phyloP scores from a whole-genome alignment of 306 rosid genomes.

The Mimosa pudica region DNA sequence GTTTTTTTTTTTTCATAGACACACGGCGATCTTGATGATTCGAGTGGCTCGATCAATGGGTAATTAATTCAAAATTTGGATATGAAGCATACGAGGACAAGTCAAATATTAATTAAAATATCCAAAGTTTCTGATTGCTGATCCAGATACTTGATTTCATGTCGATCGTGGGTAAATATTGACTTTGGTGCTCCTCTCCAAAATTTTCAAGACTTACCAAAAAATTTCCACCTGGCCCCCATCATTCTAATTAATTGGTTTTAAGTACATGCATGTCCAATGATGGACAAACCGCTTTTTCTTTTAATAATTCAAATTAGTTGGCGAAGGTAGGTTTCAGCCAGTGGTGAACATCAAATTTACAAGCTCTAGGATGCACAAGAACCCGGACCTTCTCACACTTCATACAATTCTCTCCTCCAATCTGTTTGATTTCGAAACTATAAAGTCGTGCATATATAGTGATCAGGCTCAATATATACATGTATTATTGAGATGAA shows the following conservation, averaged over 20 bases:
- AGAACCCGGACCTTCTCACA: background rate
- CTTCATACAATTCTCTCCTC: background rate
- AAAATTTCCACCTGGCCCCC: background rate
- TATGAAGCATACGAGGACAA: background rate
- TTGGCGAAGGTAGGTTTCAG: background rate
- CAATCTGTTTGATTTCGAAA: background rate
- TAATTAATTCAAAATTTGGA: background rate
- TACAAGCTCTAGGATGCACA: background rate
- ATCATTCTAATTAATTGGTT: background rate
- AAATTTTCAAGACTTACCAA: background rate
- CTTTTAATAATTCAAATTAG: background rate
- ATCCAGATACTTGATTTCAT: conserved; percentile 7
- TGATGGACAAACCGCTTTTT: conserved; percentile 1
- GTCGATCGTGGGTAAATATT: conserved; percentile 11
- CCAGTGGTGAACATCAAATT: background rate
- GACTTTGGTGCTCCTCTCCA: conserved; percentile 37
- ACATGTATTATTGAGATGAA: background rate
- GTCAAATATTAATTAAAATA: background rate
- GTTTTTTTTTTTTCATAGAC: background rate
- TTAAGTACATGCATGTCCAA: too few species aligned
- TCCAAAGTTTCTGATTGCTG: background rate
- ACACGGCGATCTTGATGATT: background rate
- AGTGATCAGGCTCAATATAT: too few species aligned
- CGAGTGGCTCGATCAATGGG: background rate
- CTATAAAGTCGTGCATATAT: background rate